phyloP scores from a whole-genome alignment of 2,329 filamentous ascomycete genomes.

The Alternaria conjuncta region DNA sequence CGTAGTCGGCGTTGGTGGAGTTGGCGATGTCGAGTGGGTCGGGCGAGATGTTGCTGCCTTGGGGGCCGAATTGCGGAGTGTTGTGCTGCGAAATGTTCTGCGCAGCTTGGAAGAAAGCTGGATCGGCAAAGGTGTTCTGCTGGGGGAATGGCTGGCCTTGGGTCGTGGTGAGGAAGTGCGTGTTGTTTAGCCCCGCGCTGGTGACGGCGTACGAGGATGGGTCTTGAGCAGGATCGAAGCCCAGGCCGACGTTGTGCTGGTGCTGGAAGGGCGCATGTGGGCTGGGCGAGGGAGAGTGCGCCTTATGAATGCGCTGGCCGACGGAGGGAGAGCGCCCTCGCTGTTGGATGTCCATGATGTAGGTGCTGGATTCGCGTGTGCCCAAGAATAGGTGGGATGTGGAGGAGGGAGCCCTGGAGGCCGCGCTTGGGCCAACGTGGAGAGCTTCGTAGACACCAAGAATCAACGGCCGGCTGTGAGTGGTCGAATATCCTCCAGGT shows the following conservation, averaged over 20 bases:
- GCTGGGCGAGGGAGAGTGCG: conserved; percentile 69
- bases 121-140: conserved; percentile 50
- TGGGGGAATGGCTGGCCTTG: conserved; percentile 52
- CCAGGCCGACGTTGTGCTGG: conserved; percentile 60
- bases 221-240: conserved; percentile 45
- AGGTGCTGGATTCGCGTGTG: conserved; percentile 49
- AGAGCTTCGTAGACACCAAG: conserved; percentile 10
- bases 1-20: conserved; percentile 46
- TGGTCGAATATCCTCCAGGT: conserved; percentile 27
- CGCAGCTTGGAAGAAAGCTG: conserved; percentile 50
- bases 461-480: conserved; percentile 24
- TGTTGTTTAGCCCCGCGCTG: conserved; percentile 46
- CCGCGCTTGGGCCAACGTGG: conserved; percentile 29
- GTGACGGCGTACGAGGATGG: conserved; percentile 45
- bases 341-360: conserved; percentile 57
- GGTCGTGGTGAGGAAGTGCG: conserved; percentile 56
- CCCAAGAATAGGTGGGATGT: conserved; percentile 35
- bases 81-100: conserved; percentile 63
- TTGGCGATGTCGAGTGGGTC: conserved; percentile 46
- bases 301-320: conserved; percentile 68
- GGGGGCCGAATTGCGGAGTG: conserved; percentile 48
- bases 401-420: conserved; percentile 18
- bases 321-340: conserved; percentile 69
- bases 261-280: conserved; percentile 62
- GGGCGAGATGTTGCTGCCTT: conserved; percentile 47